Base-by-base conservation (phyloP, 2,329 filamentous ascomycete genomes). In the Fusarium subglutinans region DNA sequence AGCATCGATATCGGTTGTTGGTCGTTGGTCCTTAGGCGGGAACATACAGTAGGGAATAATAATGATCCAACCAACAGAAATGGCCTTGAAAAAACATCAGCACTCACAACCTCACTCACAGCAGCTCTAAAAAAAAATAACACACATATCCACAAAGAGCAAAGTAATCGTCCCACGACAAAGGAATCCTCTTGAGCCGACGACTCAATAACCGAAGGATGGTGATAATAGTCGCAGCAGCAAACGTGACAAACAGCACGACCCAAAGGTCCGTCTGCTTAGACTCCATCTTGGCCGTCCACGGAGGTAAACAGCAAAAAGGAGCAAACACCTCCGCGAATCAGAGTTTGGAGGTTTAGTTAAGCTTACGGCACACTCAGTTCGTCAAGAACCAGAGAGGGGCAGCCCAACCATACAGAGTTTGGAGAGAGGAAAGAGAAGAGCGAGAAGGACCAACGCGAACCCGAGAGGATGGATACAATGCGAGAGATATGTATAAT, bases 161-260 rank as follows among this genome's bases (percentile, higher is more conserved):
- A 74, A 76, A 76, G 48, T 69, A 76, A 35, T 76, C 73, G 45
- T 76, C 73, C 73, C 73, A 76, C 5, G 66, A 74, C 1, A 76
- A 37, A 1, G 57, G 54, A 24, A 69, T 69, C 0, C 51, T 70
- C n/a, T 66, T 76, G 4, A 76, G 66, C n/a, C 73, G 38, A 10
- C 73, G 73, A 54, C 73, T 76, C 44, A 76, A 2, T 5, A 76
- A 41, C 3, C 73, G 70, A 20, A 76, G 68, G 9, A 44, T 10
- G 1, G 72, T 63, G 30, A 76, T 69, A 6, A 72, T 62, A 2
- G 70, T 76, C n/a, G 73, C 73, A 17, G 73, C 73, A 2, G 70
- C 28, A 54, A 76, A 76, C 4, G 73, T 76, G 55, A 74, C 37
- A 38, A 74, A 74, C 24, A 63, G 30, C 41, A 66, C 70, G 18